These are phyloP conservation scores for Amniculicola lignicola DNA, from an alignment of 495 filamentous ascomycete species.

Conservation along the genomic window DNA sequence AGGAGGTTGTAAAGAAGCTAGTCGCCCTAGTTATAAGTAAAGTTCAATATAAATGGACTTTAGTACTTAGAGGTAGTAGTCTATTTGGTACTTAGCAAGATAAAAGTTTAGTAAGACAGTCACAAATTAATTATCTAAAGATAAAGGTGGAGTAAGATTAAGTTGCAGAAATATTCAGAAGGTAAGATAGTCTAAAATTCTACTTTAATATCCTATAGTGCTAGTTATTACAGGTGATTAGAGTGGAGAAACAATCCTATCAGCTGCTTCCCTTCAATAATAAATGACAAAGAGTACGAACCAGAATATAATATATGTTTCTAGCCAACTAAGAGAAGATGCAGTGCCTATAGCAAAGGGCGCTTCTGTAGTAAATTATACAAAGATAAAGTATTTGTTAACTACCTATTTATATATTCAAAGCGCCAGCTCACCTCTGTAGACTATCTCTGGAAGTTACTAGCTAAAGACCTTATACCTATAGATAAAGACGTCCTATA, in stretches of 20 bases:
- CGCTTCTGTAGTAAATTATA: slow-evolving; percentile 12
- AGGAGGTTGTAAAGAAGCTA: slow-evolving; percentile 4
- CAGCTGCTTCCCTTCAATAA: neutral
- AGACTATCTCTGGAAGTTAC: slow-evolving; percentile 9
- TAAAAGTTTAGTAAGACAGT: neutral
- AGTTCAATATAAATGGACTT: slow-evolving; percentile 1
- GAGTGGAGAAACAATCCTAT: neutral
- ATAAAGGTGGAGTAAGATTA: slow-evolving; percentile 4
- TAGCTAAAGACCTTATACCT: slow-evolving; percentile 4
- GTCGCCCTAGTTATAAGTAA: neutral
- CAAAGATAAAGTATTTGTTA: slow-evolving; percentile 7
- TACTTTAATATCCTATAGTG: neutral
- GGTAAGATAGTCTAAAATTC: slow-evolving; percentile 1
- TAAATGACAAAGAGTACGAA: slow-evolving; percentile 2
- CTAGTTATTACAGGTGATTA: slow-evolving; percentile 1
- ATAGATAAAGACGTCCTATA: slow-evolving; percentile 9
- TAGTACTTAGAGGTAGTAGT: slow-evolving; percentile 9
- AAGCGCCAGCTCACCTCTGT: slow-evolving; percentile 15
- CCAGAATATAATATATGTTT: neutral
- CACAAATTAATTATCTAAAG: neutral
- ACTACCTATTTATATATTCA: slow-evolving; percentile 4
- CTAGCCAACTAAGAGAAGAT: slow-evolving; percentile 2
- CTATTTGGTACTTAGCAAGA: neutral
- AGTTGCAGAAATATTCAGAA: slow-evolving; percentile 21
- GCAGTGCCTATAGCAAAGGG: slow-evolving; percentile 6